phyloP scores from a whole-genome alignment of 2,329 filamentous ascomycete genomes.

The Blumeria hordei region DNA sequence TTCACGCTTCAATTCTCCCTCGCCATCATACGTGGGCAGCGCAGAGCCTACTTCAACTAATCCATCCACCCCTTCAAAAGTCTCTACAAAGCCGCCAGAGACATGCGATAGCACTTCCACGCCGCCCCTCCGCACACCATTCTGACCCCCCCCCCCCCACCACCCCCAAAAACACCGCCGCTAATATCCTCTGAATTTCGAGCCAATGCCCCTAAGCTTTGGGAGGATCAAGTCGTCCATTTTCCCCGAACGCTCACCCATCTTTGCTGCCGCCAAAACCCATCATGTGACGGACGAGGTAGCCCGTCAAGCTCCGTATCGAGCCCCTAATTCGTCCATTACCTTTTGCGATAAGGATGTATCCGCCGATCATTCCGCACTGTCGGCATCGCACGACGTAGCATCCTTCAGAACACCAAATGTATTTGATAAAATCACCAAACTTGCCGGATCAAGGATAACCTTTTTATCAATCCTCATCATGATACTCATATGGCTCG shows the following conservation, averaged over 20 bases:
- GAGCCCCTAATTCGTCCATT: not conserved
- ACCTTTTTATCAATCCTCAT: constrained; percentile 15
- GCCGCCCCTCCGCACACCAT: too few species aligned
- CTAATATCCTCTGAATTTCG: too few species aligned
- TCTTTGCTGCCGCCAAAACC: constrained; percentile 6
- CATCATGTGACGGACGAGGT: constrained; percentile 3
- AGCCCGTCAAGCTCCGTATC: constrained; percentile 1
- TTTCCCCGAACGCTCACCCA: constrained; percentile 3
- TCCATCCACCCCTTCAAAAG: too few species aligned
- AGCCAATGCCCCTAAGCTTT: not conserved
- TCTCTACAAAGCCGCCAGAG: too few species aligned
- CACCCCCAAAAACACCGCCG: too few species aligned
- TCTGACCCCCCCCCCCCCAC: too few species aligned
- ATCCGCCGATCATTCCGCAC: not conserved
- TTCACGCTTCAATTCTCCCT: too few species aligned
- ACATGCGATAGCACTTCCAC: too few species aligned
- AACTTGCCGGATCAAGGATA: constrained; percentile 10
- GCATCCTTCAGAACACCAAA: constrained; percentile 4
- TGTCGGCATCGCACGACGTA: constrained; percentile 1
- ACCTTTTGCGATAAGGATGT: not conserved
- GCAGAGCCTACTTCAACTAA: too few species aligned
- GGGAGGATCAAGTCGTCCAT: constrained; percentile 5
- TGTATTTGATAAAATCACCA: constrained; percentile 12
- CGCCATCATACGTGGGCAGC: too few species aligned
- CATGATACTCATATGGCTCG: constrained; percentile 14